Evolutionary conservation across 441 rosid species (phyloP).

Genomic region (Theobroma grandiflorum): DNA sequence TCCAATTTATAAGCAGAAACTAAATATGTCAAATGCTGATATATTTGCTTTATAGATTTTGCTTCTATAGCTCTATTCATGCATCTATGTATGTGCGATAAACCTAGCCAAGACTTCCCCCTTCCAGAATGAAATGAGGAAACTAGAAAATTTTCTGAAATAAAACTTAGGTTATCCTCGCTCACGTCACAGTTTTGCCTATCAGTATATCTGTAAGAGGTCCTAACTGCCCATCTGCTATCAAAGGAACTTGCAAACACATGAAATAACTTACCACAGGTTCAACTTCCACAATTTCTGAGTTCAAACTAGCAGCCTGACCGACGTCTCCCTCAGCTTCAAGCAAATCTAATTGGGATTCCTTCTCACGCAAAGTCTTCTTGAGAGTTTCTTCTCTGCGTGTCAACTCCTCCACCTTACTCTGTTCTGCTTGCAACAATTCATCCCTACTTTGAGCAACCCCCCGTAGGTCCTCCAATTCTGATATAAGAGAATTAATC

Average conservation of each 20-base stretch:
- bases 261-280: slow-evolving; percentile 74
- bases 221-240: background rate
- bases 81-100: background rate
- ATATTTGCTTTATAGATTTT: background rate
- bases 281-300: slow-evolving; percentile 89
- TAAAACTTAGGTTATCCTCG: background rate
- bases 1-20: background rate
- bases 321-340: slow-evolving; percentile 53
- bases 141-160: background rate
- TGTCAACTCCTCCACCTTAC: slow-evolving; percentile 75
- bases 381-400: slow-evolving; percentile 70
- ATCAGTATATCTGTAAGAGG: background rate
- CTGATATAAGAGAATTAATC: slow-evolving; percentile 64
- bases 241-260: slow-evolving; percentile 1
- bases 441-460: slow-evolving; percentile 70
- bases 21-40: background rate
- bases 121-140: background rate
- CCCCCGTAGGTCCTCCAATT: slow-evolving; percentile 61
- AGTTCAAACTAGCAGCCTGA: slow-evolving; percentile 41
- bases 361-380: slow-evolving; percentile 74
- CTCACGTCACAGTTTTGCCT: slow-evolving; percentile 5
- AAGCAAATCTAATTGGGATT: slow-evolving; percentile 68
- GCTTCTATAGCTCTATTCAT: background rate
- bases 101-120: background rate
- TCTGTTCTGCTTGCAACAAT: slow-evolving; percentile 78